Conservation (phyloP, 257 asterid genomes). For the Salvia hispanica region DNA sequence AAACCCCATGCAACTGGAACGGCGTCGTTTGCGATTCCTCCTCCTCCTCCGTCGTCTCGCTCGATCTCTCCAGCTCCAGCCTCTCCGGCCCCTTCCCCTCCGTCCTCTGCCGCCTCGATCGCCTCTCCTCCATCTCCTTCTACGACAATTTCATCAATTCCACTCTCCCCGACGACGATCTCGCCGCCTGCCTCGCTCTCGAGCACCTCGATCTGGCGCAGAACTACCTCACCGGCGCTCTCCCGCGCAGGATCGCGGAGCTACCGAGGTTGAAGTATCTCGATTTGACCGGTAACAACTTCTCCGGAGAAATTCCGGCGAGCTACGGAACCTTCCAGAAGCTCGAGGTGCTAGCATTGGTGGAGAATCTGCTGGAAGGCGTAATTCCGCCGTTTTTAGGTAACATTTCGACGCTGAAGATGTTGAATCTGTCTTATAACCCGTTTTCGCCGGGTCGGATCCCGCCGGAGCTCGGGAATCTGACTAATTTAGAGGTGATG, state of each 20-base stretch:
- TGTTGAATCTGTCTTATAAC: conserved; percentile 77
- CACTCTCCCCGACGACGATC: conserved; percentile 45
- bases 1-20: conserved; percentile 69
- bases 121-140: conserved; percentile 52
- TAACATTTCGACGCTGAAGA: conserved; percentile 63
- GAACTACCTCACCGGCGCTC: conserved; percentile 66
- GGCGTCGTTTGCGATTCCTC: conserved; percentile 62
- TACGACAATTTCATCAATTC: conserved; percentile 69
- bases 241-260: conserved; percentile 52
- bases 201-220: conserved; percentile 74
- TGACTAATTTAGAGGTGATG: conserved; percentile 66
- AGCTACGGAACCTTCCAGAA: conserved; percentile 62
- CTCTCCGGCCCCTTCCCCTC: conserved; percentile 78
- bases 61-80: conserved; percentile 69
- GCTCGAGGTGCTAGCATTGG: conserved; percentile 72
- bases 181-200: conserved; percentile 49
- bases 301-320: conserved; percentile 73
- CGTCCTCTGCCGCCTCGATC: conserved; percentile 55
- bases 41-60: conserved; percentile 44
- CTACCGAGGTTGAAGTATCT: conserved; percentile 62
- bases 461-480: conserved; percentile 80
- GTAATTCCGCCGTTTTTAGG: conserved; percentile 65
- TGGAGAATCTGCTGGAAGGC: conserved; percentile 75
- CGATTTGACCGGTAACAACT: conserved; percentile 80
- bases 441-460: conserved; percentile 77